These are phyloP conservation scores for Spatholobus suberectus DNA, from an alignment of 306 rosid species.

Conservation along the genomic window DNA sequence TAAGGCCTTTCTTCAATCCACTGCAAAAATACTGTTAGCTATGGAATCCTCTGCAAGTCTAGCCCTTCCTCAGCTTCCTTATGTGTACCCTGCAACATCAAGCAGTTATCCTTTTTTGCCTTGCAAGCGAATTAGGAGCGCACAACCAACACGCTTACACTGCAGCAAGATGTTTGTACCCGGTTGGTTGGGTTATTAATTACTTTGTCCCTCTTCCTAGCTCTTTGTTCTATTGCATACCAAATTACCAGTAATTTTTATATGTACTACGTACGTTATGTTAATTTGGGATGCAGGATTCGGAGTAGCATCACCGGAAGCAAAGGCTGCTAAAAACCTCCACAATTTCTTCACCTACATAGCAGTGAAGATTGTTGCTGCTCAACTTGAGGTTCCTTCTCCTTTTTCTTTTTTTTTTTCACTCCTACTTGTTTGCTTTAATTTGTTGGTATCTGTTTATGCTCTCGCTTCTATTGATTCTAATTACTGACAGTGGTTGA, in stretches of 20 bases:
- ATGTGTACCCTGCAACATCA: conserved; percentile 56
- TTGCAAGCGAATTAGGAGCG: conserved; percentile 50
- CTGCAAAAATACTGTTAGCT: conserved; percentile 22
- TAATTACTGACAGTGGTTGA: not conserved
- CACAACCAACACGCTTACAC: conserved; percentile 55
- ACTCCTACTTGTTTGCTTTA: not conserved
- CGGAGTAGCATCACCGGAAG: conserved; percentile 96
- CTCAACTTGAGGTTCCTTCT: conserved; percentile 85
- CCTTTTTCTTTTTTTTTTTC: not conserved
- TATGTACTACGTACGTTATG: not conserved
- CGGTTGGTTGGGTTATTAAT: conserved; percentile 49
- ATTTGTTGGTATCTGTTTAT: not conserved
- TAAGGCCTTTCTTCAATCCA: conserved; percentile 20
- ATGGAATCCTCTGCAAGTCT: conserved; percentile 73
- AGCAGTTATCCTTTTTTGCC: conserved; percentile 49
- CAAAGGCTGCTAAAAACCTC: conserved; percentile 80
- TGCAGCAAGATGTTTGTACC: conserved; percentile 94
- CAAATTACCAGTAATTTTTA: not conserved
- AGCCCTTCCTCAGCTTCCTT: conserved; percentile 59
- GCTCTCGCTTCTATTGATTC: not conserved
- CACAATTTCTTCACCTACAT: conserved; percentile 85
- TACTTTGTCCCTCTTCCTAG: too few species aligned
- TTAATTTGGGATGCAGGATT: conserved; percentile 61
- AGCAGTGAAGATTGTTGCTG: conserved; percentile 79
- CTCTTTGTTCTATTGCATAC: not conserved